Conservation (phyloP, 139 green algal species). For the Edaphochlamys debaryana region DNA sequence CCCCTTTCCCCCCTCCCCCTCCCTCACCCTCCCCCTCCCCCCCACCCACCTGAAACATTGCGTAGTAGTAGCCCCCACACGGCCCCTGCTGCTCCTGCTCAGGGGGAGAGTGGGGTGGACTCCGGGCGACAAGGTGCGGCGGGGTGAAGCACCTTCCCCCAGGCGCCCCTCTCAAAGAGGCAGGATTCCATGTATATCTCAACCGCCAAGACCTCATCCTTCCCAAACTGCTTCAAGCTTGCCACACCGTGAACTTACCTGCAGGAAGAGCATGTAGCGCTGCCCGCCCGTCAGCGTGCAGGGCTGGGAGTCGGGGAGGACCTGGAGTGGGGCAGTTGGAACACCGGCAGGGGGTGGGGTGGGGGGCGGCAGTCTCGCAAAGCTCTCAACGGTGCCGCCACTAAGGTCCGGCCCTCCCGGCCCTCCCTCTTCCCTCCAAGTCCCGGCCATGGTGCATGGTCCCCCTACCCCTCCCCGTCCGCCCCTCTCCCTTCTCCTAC, state of each 20-base stretch:
- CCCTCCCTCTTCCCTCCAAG: no score
- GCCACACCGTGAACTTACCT: background rate
- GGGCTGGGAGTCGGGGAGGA: constrained; percentile 14
- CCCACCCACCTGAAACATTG: constrained; percentile 35
- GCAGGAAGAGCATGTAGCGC: constrained; percentile 49
- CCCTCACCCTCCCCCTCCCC: no score
- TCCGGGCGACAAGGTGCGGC: no score
- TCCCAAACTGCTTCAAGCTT: background rate
- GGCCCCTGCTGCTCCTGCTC: background rate
- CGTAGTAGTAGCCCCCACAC: constrained; percentile 39
- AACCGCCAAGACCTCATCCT: background rate
- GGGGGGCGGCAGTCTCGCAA: no score
- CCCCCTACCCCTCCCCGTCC: no score
- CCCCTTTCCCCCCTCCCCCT: no score
- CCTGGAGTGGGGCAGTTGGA: no score
- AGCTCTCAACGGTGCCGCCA: no score
- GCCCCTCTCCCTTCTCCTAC: no score
- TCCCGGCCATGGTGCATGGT: no score
- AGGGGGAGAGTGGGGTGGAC: background rate
- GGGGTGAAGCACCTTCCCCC: background rate
- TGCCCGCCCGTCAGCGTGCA: constrained; percentile 39
- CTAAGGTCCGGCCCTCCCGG: no score
- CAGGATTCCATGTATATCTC: background rate
- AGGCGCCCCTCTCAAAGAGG: background rate
- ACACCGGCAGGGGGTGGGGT: no score